Evolutionary conservation across 2,329 filamentous ascomycete genomes (phyloP).

Genomic region (Bretziella fagacearum): DNA sequence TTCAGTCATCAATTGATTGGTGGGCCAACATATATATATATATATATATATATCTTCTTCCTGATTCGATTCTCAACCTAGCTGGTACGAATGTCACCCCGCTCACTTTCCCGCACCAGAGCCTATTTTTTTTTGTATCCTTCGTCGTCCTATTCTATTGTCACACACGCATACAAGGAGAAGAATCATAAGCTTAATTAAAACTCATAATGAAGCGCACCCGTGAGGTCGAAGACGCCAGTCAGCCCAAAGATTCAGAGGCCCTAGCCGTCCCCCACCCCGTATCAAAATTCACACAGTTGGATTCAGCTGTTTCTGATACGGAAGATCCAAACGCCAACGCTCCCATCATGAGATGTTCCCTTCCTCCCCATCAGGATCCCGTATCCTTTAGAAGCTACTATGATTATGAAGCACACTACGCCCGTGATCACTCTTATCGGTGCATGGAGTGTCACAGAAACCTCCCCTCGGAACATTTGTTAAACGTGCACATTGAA

Average conservation of each 20-base stretch:
- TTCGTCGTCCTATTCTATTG: neutral
- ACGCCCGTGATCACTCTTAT: constrained; percentile 63
- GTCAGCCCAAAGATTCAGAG: constrained; percentile 4
- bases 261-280: constrained; percentile 3
- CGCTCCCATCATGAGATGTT: constrained; percentile 52
- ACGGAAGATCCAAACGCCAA: constrained; percentile 22
- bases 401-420: constrained; percentile 74
- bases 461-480: constrained; percentile 74
- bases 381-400: constrained; percentile 55
- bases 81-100: constrained; percentile 12
- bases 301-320: constrained; percentile 29
- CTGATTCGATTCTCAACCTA: neutral
- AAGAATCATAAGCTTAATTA: constrained; percentile 12
- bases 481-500: constrained; percentile 69
- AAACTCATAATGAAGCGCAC: constrained; percentile 39
- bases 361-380: constrained; percentile 60
- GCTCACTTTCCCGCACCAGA: neutral
- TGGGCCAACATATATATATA: too few relatives aligned
- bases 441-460: constrained; percentile 69
- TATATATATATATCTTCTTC: neutral
- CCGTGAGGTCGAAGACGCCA: constrained; percentile 36
- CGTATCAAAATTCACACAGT: constrained; percentile 38
- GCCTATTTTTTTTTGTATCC: neutral
- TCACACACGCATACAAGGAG: constrained; percentile 4
- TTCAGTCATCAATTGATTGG: too few relatives aligned